A percentile compares a stretch with the other conserved stretches of the same genome.
Conservation (phyloP, 768 basidiomycete species). For the Pulveroboletus frians region DNA sequence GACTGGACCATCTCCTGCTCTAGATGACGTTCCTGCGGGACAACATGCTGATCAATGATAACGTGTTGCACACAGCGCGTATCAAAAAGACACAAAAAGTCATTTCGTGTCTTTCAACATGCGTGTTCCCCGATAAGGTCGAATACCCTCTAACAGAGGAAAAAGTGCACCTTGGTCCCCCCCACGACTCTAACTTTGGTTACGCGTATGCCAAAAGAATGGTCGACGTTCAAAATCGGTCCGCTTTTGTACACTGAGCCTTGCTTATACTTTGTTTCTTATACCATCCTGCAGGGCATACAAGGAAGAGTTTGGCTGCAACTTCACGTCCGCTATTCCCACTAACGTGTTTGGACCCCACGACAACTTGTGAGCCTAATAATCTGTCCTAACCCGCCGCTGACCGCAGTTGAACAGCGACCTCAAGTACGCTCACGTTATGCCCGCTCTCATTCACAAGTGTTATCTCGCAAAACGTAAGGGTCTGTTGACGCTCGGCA, state of each 20-base stretch:
- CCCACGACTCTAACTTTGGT: slow-evolving; percentile 93
- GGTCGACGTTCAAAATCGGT: slow-evolving; percentile 96
- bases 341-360: slow-evolving; percentile 95
- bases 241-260: slow-evolving; percentile 18
- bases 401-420: slow-evolving; percentile 47
- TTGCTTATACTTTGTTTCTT: background rate
- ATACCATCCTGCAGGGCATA: slow-evolving; percentile 60
- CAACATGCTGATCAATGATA: slow-evolving; percentile 94
- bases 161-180: slow-evolving; percentile 89
- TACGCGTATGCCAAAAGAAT: slow-evolving; percentile 95
- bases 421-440: slow-evolving; percentile 88
- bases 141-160: slow-evolving; percentile 88
- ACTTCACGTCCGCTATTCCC: slow-evolving; percentile 95
- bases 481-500: slow-evolving; percentile 4
- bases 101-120: slow-evolving; percentile 94
- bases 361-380: slow-evolving; percentile 75
- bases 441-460: slow-evolving; percentile 90
- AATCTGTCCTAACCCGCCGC: background rate
- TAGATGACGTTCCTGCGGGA: slow-evolving; percentile 90
- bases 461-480: slow-evolving; percentile 87
- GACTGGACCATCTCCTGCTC: background rate
- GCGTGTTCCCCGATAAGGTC: slow-evolving; percentile 95
- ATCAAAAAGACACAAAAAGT: slow-evolving; percentile 65
- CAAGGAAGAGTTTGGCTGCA: slow-evolving; percentile 90
- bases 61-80: slow-evolving; percentile 76